A percentile compares a stretch with the other conserved stretches of the same genome.
These are phyloP conservation scores for Actinomortierella wolfii DNA, from an alignment of 371 early-diverging fungal species.

Conservation along the genomic window DNA sequence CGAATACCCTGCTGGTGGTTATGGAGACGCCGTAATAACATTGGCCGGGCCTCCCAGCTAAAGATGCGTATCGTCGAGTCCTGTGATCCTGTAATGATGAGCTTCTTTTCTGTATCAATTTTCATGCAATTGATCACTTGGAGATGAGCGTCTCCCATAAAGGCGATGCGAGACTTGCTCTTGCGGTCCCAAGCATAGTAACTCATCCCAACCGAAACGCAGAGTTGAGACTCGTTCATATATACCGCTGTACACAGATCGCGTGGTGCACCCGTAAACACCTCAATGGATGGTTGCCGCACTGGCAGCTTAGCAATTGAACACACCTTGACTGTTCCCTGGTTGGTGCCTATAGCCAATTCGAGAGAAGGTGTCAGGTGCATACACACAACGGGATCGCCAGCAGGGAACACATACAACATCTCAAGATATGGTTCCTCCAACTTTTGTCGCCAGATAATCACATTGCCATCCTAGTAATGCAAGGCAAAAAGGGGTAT, in stretches of 20 bases:
- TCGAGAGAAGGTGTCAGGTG: constrained; percentile 27
- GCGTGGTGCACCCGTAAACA: constrained; percentile 15
- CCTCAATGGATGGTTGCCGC: constrained; percentile 9
- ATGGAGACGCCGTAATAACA: constrained; percentile 32
- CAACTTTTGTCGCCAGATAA: constrained; percentile 21
- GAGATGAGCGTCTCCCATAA: constrained; percentile 25
- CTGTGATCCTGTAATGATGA: constrained; percentile 35
- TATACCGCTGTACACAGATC: constrained; percentile 28
- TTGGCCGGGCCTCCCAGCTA: constrained; percentile 39
- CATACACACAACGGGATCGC: constrained; percentile 36
- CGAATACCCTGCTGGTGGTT: constrained; percentile 26
- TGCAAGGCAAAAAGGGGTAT: background rate
- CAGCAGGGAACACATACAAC: constrained; percentile 29
- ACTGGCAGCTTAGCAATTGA: constrained; percentile 20
- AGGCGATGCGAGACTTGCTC: constrained; percentile 14
- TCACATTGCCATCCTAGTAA: constrained; percentile 3
- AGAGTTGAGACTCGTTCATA: constrained; percentile 15
- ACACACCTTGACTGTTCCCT: constrained; percentile 33
- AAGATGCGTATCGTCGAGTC: constrained; percentile 34
- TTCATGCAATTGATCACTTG: constrained; percentile 34
- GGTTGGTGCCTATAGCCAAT: constrained; percentile 30
- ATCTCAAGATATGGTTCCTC: constrained; percentile 25
- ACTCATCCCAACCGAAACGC: constrained; percentile 26
- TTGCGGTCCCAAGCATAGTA: constrained; percentile 39
- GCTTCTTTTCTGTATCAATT: constrained; percentile 18